phyloP scores from a whole-genome alignment of 805 yeast species.

The Wickerhamomyces kurtzmanii region DNA sequence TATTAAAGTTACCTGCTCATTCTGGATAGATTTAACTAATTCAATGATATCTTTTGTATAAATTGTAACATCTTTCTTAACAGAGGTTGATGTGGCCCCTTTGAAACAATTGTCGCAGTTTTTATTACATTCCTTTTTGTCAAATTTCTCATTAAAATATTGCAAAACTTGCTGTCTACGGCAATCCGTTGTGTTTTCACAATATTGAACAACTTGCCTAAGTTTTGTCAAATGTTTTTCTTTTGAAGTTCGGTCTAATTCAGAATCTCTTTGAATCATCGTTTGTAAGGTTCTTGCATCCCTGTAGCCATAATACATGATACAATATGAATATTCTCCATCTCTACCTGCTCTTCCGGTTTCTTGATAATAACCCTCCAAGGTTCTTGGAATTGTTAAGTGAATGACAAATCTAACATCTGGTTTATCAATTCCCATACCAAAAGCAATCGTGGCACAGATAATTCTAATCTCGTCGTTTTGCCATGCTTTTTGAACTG shows the following conservation, averaged over 20 bases:
- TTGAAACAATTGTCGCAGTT: constrained; percentile 81
- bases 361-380: constrained; percentile 96
- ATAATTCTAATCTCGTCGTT: constrained; percentile 58
- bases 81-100: constrained; percentile 29
- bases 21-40: constrained; percentile 47
- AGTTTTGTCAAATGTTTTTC: constrained; percentile 73
- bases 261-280: constrained; percentile 70
- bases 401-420: constrained; percentile 92
- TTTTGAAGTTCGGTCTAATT: constrained; percentile 49
- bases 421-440: constrained; percentile 98
- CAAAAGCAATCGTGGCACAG: constrained; percentile 97
- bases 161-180: constrained; percentile 82
- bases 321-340: constrained; percentile 74
- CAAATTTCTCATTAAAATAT: constrained; percentile 80
- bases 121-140: constrained; percentile 50
- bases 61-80: constrained; percentile 58
- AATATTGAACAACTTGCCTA: constrained; percentile 79
- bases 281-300: constrained; percentile 73
- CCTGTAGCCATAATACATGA: constrained; percentile 68
- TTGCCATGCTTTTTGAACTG: constrained; percentile 83
- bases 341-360: constrained; percentile 99
- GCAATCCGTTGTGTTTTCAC: constrained; percentile 87
- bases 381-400: constrained; percentile 74
- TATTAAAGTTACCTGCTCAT: constrained; percentile 58
- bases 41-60: constrained; percentile 49